Base-by-base conservation (phyloP, 805 yeast genomes). In the Maudiozyma pseudohumilis region DNA sequence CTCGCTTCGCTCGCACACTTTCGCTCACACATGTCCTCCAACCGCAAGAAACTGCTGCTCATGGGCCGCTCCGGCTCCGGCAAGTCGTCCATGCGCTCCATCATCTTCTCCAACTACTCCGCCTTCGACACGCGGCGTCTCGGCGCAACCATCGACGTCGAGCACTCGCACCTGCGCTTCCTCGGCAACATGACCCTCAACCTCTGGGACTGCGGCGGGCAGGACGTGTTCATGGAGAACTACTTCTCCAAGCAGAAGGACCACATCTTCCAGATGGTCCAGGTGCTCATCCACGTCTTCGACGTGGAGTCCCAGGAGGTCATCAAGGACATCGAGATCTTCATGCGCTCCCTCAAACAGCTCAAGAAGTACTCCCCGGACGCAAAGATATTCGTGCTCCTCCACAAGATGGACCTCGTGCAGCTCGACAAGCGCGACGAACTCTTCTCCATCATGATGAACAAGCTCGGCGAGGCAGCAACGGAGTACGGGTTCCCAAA, bases 71-170 rank as follows among this genome's bases (percentile, higher is more conserved):
- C 94, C 20, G 97, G 98, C 31, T 85, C 96, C 5, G 98, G 98
- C 2, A 92, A 92, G 59, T 86, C 96, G 3, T 87, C 96, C 2
- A 92, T 92, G 98, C 70, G 97, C 50, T 85, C 95, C 32, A 89
- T 92, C 43, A 92, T 92, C 47, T 92, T 92, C 60, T 79, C 94
- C 50, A 92, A 92, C 55, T 92, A 92, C 60, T 84, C 95, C 2
- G 98, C 98, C 0, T 84, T 89, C 55, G 98, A 92, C 56, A 92
- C 98, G 3, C 71, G 97, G 45, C 69, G 97, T 40, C 63, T 92
- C 11, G 97, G 97, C 2, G 97, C 98, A 9, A 92, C 98, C 0
- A 88, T 92, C 40, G 98, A 92, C 55, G 96, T 92, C n/a, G 98
- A 92, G 55, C 96, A 92, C 55, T 86, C 96, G 2, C 95, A 89